Conservation (phyloP, 495 filamentous ascomycete species). For the Penicillium taxi region DNA sequence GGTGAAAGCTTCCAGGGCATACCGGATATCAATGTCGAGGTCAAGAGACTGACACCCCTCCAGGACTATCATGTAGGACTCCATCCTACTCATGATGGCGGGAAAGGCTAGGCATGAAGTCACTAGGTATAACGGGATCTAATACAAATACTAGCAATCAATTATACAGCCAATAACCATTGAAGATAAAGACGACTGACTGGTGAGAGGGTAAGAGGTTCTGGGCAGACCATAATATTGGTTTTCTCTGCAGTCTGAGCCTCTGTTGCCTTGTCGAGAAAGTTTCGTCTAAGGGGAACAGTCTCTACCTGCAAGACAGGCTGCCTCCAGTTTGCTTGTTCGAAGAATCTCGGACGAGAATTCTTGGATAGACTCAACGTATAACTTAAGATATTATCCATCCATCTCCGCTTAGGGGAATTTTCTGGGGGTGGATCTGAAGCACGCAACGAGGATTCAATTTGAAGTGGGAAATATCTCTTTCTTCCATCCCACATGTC, state of each 20-base stretch:
- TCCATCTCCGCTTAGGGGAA: conserved; percentile 42
- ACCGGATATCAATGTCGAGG: conserved; percentile 51
- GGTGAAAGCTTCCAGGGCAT: conserved; percentile 85
- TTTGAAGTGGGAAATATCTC: conserved; percentile 38
- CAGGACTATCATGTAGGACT: conserved; percentile 71
- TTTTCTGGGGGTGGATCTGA: conserved; percentile 47
- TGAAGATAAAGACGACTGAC: conserved; percentile 40
- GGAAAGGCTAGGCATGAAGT: conserved; percentile 68
- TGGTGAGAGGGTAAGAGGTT: conserved; percentile 63
- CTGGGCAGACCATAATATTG: conserved; percentile 45
- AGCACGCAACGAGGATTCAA: conserved; percentile 36
- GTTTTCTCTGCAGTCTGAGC: conserved; percentile 39
- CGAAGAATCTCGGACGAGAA: conserved; percentile 33
- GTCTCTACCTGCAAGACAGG: conserved; percentile 71
- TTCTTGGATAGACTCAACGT: conserved; percentile 51
- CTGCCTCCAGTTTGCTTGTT: conserved; percentile 50
- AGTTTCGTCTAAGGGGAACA: conserved; percentile 68
- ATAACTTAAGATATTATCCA: conserved; percentile 59
- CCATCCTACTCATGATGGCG: conserved; percentile 73
- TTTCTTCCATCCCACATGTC: conserved; percentile 65
- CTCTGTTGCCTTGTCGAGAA: conserved; percentile 57
- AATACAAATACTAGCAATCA: background rate
- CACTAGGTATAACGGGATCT: conserved; percentile 59
- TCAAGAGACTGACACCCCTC: conserved; percentile 58
- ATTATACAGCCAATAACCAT: background rate